Evolutionary conservation across 1,284 basidiomycete species (phyloP).

Genomic region (Fomitopsis schrenkii): DNA sequence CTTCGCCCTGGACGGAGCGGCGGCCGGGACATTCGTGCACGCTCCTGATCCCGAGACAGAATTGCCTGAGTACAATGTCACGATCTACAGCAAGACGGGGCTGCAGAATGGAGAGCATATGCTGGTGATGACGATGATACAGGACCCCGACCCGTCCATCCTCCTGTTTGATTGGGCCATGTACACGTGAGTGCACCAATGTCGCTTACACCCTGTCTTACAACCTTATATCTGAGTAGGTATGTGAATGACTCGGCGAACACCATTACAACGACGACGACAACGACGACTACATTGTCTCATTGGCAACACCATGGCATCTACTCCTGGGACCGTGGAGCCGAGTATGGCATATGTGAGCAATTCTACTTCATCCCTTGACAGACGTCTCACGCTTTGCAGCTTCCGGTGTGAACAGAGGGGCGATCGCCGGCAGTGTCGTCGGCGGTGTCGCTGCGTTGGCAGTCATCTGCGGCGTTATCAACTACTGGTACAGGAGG

Average conservation of each 20-base stretch:
- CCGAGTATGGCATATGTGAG: neutral
- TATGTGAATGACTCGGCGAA: neutral
- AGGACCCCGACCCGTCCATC: neutral
- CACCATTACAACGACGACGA: neutral
- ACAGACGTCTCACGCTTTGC: neutral
- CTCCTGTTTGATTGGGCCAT: slow-evolving; percentile 1
- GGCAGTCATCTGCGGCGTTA: neutral
- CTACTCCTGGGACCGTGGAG: neutral
- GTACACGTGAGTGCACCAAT: neutral
- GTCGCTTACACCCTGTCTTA: neutral
- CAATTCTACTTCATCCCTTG: neutral
- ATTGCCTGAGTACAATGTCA: neutral
- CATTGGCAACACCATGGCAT: neutral
- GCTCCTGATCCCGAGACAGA: neutral
- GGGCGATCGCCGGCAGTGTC: neutral
- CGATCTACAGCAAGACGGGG: neutral
- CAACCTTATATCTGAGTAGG: neutral
- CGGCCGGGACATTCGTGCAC: neutral
- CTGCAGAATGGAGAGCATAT: neutral
- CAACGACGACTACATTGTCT: neutral
- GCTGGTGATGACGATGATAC: neutral
- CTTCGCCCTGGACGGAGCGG: neutral
- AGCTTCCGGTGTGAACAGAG: neutral
- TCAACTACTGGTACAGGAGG: neutral
- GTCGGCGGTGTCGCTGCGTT: neutral